Evolutionary conservation across 345 rosid genomes (phyloP), one percentile per base, ranked within the genome.

Genomic region (Bretschneidera sinensis): DNA sequence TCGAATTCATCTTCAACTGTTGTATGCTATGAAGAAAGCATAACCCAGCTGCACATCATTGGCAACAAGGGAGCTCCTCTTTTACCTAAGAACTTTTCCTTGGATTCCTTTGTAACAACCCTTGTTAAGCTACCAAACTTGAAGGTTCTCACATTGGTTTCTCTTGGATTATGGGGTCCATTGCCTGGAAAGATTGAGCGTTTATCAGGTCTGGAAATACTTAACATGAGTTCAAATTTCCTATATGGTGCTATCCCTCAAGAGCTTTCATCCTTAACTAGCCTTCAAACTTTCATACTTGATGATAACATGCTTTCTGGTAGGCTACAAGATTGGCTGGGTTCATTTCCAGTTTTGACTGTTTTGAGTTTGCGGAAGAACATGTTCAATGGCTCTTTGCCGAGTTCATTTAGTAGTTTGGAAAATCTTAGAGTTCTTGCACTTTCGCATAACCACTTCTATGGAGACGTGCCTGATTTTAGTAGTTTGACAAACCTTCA

Each of bases 121-220:
- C 79, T 94, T 54, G 92, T 73, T 53, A 73, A 75, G 75, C 95
- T 94, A 50, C 85, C 87, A 17, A 70, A 81, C 69, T 70, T 90
- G 75, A 90, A 88, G 74, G 99, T 94, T 71, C 82, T 94, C 58
- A 85, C 87, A 51, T 68, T 94, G 71, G 88, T 78, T 43, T 88
- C 92, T 19, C 85, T 94, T 0, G 99, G 99, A 19, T 71, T 94
- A 72, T 86, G 99, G 99, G 99, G 99, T 43, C 79, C 77, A 13
- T 71, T 94, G 61, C 81, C 99, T 9, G 85, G 82, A 51, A 88
- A 90, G 72, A 68, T 94, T 17, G 70, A 79, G 8, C 86, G 82
- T 43, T 68, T 94, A 9, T 76, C 82, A 0, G 81, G 95, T 0
- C 56, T 94, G 24, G 99, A 94, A 79, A 86, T 90, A 45, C 79